Base-by-base conservation (phyloP, 805 yeast genomes). In the Pichia kluyveri region DNA sequence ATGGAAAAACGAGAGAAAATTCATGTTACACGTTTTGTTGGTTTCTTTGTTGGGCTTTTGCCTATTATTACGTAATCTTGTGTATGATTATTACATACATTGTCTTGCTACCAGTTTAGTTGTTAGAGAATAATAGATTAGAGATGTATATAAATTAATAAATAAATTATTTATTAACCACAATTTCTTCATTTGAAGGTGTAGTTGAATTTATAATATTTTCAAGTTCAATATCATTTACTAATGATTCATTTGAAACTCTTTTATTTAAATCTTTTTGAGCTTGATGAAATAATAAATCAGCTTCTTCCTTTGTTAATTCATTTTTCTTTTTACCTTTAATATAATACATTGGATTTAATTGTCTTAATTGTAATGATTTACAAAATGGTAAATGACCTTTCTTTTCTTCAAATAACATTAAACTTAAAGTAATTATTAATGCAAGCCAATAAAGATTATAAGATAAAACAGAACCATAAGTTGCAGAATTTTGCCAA, bases 401-500 rank as follows among this genome's bases (percentile, higher is more conserved):
- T 30, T 65, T 67, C 66, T 72, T 84, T 75, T 89, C 97, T 70
- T 86, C 90, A 68, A 62, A 87, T 53, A 81, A 67, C 86, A 89
- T 77, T 56, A 81, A 65, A 15, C 62, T 46, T 44, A 89, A 60
- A 40, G 72, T 67, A 28, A 68, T 49, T 50, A 83, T 82, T 46
- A 86, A 62, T 43, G 67, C 66, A 47, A 89, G 55, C 96, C 97
- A 89, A 75, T 89, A 89, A 51, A 83, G 56, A 69, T 87, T 87
- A 71, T 90, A 90, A 40, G 88, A 78, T 47, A 89, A 69, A 48
- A 89, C 87, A 4, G 96, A 86, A 48, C 96, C 95, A 61, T 86
- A 76, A 56, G 95, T 86, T 53, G 96, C 96, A 43, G 95, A 79
- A 69, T 89, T 89, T 71, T 88, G 95, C 97, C 97, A 90, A 51